Conservation (phyloP, 2,329 filamentous ascomycete genomes). For the Coniosporium uncinatum region DNA sequence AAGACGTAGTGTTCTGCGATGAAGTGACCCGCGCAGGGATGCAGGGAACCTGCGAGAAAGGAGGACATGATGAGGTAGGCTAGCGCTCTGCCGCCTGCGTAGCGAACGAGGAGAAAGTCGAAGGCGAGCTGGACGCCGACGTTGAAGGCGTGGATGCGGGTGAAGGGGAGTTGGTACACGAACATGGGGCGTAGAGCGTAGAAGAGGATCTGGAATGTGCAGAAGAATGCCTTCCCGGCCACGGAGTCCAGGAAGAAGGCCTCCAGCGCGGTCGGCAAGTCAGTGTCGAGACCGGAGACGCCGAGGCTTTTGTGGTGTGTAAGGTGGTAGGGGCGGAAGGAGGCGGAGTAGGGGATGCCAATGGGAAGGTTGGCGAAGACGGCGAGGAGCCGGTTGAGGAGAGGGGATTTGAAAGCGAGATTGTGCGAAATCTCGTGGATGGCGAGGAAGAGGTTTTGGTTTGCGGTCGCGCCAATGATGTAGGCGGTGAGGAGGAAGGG, state of each 20-base stretch:
- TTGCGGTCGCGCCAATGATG: conserved; percentile 87
- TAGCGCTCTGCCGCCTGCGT: conserved; percentile 56
- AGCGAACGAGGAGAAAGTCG: conserved; percentile 62
- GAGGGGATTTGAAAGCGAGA: conserved; percentile 77
- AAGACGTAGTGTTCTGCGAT: conserved; percentile 83
- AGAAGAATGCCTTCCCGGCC: conserved; percentile 96
- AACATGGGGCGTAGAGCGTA: conserved; percentile 96
- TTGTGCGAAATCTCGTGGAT: conserved; percentile 99
- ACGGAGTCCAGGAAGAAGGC: conserved; percentile 92
- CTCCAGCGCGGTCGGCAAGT: conserved; percentile 89
- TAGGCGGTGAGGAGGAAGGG: conserved; percentile 86
- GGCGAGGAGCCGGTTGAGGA: conserved; percentile 80
- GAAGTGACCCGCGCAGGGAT: conserved; percentile 95
- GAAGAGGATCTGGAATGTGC: conserved; percentile 98
- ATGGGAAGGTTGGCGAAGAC: conserved; percentile 96
- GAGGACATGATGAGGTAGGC: conserved; percentile 84
- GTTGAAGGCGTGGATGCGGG: conserved; percentile 79
- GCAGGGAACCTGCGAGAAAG: conserved; percentile 89
- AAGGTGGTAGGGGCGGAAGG: conserved; percentile 95
- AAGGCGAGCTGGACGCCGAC: conserved; percentile 71
- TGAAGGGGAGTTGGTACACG: conserved; percentile 86
- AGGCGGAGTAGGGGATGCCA: conserved; percentile 91
- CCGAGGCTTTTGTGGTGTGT: conserved; percentile 99
- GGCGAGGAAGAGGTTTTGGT: conserved; percentile 97
- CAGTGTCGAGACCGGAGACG: conserved; percentile 92